phyloP scores from a whole-genome alignment of 345 rosid species.

The Raphanus raphanistrum region DNA sequence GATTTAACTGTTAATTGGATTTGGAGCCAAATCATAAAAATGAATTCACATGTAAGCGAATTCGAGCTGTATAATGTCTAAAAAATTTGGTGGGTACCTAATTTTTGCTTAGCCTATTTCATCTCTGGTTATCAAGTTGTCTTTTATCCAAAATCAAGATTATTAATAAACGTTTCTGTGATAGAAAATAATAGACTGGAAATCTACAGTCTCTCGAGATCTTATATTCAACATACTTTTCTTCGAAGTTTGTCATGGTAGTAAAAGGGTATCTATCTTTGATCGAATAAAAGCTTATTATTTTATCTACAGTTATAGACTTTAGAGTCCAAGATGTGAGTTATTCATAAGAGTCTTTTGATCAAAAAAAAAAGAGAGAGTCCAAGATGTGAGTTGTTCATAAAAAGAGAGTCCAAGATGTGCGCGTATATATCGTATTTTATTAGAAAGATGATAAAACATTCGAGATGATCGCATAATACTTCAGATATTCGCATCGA shows the following conservation, averaged over 20 bases:
- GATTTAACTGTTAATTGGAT: background rate
- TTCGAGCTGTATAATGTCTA: background rate
- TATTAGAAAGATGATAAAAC: background rate
- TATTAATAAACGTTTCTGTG: background rate
- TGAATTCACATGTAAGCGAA: background rate
- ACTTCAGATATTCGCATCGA: background rate
- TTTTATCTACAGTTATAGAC: background rate
- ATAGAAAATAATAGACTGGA: background rate
- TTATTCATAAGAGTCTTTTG: no score
- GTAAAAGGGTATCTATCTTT: background rate
- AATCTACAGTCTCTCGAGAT: background rate
- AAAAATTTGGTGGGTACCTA: background rate
- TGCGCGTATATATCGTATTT: background rate
- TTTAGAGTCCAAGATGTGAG: background rate
- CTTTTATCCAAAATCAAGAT: background rate
- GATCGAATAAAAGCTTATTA: background rate
- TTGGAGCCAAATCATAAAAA: background rate
- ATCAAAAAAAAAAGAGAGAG: background rate
- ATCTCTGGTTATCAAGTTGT: background rate
- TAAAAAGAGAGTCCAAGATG: background rate
- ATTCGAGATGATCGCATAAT: background rate
- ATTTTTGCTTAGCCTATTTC: background rate
- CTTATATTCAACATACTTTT: background rate
- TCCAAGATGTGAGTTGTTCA: background rate
- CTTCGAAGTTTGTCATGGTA: background rate